Percentiles rank a stretch among this genome's conserved stretches.
Evolutionary conservation across 495 filamentous ascomycete genomes (phyloP).

Genomic region (Bombardia bombarda): DNA sequence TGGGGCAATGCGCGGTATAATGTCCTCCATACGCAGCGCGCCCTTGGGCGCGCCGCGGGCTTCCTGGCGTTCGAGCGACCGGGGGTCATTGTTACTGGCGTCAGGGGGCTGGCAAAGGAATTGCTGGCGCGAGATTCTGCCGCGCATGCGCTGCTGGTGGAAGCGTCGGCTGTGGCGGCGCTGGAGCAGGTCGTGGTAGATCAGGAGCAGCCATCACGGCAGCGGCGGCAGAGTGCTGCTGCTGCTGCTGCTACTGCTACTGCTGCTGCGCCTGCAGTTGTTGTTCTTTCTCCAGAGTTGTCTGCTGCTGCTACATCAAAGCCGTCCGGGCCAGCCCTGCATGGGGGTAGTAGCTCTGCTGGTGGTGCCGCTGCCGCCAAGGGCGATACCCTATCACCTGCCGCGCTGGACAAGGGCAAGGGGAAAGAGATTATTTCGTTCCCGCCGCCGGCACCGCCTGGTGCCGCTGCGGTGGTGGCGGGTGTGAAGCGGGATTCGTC

Average conservation of each 20-base stretch:
- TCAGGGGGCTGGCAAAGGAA: slow-evolving; percentile 28
- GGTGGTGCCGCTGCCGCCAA: not conserved
- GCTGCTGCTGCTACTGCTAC: not conserved
- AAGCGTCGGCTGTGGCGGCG: not conserved
- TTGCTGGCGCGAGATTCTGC: slow-evolving; percentile 17
- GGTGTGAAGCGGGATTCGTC: slow-evolving; percentile 3
- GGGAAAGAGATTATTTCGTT: slow-evolving; percentile 2
- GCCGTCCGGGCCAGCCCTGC: no score
- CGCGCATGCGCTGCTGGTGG: no score
- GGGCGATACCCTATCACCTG: not conserved
- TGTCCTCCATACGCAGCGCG: slow-evolving; percentile 30
- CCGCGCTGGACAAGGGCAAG: slow-evolving; percentile 5
- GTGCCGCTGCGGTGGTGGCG: not conserved
- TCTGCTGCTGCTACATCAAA: not conserved
- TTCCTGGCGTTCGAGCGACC: slow-evolving; percentile 36
- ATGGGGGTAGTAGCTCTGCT: not conserved
- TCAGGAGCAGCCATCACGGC: not conserved
- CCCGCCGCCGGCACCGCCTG: not conserved
- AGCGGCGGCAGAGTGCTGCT: not conserved
- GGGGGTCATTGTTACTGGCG: slow-evolving; percentile 30
- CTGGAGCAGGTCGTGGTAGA: not conserved
- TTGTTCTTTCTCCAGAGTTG: no score
- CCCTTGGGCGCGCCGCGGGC: slow-evolving; percentile 16
- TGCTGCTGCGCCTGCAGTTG: not conserved
- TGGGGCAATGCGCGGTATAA: slow-evolving; percentile 35